Evolutionary conservation across 768 basidiomycete species (phyloP), one percentile per base, ranked within the genome.

Genomic region (Boletellus ananiceps): DNA sequence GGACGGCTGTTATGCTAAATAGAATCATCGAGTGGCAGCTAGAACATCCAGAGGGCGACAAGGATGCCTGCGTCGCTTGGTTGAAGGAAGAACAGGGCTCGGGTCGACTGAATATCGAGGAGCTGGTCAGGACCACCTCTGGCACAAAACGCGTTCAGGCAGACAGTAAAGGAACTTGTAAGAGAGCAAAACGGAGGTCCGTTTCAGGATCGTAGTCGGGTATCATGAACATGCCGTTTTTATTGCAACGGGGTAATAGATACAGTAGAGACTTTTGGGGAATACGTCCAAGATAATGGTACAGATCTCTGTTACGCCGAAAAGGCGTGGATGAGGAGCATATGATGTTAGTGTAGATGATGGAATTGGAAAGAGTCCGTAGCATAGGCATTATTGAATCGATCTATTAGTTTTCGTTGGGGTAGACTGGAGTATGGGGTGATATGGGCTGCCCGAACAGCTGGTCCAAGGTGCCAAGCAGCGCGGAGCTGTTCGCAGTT

Each of bases 21-120:
- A 77, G 74, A 40, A 75, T 97, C 21, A 61, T 91, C 16, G 79
- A 84, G 51, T 98, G 93, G 94, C 92, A 93, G 58, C 74, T 98
- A 7, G 83, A 80, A 32, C 71, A 93, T 63, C 90, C 93, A 0
- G 59, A 73, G 2, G 78, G 75, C 1, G 78, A 80, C 4, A 80
- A 81, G 59, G 84, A 81, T 5, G 79, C 82, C 4, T 93, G 92
- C 61, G 63, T 72, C 25, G 63, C 63, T 12, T 96, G 91, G 91
- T 69, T 97, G 37, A 67, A 69, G 49, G 65, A 68, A n/a, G 79
- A 84, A 58, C 73, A 73, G 33, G 61, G 57, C 8, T 70, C 74
- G 21, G 81, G 80, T n/a, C 65, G 69, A 35, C 60, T 85, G 57
- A 51, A 61, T 2, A 37, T 68, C 7, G 64, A 68, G 38, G 67